phyloP scores from a whole-genome alignment of 148 eudicot species.

The Cornus controversa region DNA sequence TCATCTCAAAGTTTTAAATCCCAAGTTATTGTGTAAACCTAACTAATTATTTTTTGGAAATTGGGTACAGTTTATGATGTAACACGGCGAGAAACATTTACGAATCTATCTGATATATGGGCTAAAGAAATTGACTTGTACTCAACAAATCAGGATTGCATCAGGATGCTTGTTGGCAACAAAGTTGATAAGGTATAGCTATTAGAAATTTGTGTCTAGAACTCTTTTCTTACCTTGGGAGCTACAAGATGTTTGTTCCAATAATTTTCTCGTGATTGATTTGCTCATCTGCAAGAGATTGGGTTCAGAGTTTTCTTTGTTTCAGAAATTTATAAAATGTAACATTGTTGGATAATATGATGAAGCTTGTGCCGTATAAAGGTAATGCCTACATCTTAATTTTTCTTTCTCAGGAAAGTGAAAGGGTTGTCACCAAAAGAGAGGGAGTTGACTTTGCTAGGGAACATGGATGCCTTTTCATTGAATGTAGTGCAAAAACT shows the following conservation, averaged over 20 bases:
- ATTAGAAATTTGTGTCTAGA: neutral
- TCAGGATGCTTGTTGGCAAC: slow-evolving; percentile 98
- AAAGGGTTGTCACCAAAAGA: slow-evolving; percentile 62
- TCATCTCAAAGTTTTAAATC: neutral
- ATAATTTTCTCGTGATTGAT: neutral
- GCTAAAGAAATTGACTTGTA: slow-evolving; percentile 89
- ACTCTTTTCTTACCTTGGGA: neutral
- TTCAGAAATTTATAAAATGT: neutral
- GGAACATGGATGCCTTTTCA: slow-evolving; percentile 65
- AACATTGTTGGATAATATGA: neutral
- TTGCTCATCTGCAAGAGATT: neutral
- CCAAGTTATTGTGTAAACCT: neutral
- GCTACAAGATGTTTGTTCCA: neutral
- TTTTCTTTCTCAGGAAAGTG: slow-evolving; percentile 49
- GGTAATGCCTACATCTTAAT: neutral
- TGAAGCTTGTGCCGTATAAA: neutral
- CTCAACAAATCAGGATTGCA: slow-evolving; percentile 93
- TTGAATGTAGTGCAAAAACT: slow-evolving; percentile 72
- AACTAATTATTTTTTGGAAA: neutral
- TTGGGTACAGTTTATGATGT: slow-evolving; percentile 82
- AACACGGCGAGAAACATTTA: slow-evolving; percentile 84
- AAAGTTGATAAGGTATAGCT: slow-evolving; percentile 89
- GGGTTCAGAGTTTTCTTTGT: neutral
- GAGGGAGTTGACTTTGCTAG: slow-evolving; percentile 70
- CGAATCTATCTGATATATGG: slow-evolving; percentile 88